Conservation (phyloP, 495 filamentous ascomycete species). For the Xylaria acuta region DNA sequence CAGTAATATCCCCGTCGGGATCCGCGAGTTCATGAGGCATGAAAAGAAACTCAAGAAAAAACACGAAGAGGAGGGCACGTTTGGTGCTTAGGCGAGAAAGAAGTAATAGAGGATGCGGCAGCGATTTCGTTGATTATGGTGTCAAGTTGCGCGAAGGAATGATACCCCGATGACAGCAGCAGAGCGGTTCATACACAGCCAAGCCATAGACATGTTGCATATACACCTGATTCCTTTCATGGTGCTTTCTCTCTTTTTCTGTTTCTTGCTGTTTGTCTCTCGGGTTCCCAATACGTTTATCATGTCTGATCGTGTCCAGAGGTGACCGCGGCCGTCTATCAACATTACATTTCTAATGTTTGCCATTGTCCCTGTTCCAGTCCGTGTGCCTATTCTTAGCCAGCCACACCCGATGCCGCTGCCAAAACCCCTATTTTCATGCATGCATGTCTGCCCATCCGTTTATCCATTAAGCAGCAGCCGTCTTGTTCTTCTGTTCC, state of each 20-base stretch:
- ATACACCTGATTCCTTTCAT: neutral
- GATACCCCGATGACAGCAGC: conserved; percentile 21
- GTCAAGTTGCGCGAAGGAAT: neutral
- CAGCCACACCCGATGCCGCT: neutral
- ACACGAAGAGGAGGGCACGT: conserved; percentile 56
- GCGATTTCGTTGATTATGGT: neutral
- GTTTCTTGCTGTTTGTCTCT: neutral
- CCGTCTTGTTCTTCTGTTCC: conserved; percentile 45
- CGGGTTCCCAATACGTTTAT: conserved; percentile 19
- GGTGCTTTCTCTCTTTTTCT: neutral
- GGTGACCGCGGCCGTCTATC: conserved; percentile 33
- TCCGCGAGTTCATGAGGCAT: conserved; percentile 95
- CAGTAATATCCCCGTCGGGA: conserved; percentile 85
- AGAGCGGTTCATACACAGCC: neutral
- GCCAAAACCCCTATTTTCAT: conserved; percentile 7
- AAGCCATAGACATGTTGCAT: conserved; percentile 11
- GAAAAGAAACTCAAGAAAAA: conserved; percentile 89
- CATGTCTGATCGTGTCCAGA: conserved; percentile 29
- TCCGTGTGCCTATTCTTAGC: neutral
- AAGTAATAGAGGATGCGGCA: neutral
- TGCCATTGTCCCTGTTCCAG: neutral
- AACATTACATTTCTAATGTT: conserved; percentile 31
- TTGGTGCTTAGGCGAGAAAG: conserved; percentile 41
- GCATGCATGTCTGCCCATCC: conserved; percentile 1
- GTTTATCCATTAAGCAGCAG: conserved; percentile 23